phyloP scores from a whole-genome alignment of 345 rosid genomes.

The Atalantia buxifolia region DNA sequence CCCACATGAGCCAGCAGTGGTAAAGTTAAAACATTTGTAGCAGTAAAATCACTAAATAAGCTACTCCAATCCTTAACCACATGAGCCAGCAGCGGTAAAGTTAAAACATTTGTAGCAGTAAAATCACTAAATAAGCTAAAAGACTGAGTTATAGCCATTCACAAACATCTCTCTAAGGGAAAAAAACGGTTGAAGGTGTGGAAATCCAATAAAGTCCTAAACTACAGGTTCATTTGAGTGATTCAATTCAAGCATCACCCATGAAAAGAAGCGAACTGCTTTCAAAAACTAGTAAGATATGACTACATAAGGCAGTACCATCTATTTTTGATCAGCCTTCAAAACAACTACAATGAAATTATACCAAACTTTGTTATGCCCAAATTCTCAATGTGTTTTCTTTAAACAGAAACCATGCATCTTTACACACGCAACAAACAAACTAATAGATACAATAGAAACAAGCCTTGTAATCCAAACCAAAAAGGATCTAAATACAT shows the following conservation, averaged over 20 bases:
- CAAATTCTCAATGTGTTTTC: background rate
- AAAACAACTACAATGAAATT: background rate
- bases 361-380: background rate
- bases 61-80: too few relatives aligned
- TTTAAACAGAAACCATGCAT: background rate
- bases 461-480: background rate
- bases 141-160: background rate
- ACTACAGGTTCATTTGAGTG: background rate
- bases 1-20: background rate
- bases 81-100: background rate
- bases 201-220: background rate
- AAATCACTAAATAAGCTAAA: background rate
- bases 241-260: background rate
- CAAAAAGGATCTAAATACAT: background rate
- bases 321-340: background rate
- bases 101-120: background rate
- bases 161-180: background rate
- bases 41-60: background rate
- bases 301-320: background rate
- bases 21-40: background rate
- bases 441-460: background rate
- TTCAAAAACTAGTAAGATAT: background rate
- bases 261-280: background rate
- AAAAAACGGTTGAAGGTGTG: background rate
- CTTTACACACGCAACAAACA: background rate